Evolutionary conservation across 2,329 filamentous ascomycete species (phyloP).

Genomic region (Nectriaceae sp.): DNA sequence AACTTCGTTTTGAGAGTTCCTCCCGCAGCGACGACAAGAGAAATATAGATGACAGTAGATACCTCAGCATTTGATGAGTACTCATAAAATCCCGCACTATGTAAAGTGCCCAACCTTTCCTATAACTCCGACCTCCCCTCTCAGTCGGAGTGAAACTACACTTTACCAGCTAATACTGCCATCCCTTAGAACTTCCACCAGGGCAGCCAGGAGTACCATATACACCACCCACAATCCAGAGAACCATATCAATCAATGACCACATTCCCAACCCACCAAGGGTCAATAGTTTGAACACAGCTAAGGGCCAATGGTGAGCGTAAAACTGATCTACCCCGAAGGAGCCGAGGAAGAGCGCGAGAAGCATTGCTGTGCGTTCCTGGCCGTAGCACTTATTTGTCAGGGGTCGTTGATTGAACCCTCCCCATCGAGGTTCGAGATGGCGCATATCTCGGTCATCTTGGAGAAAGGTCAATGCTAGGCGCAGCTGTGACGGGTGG

Average conservation of each 20-base stretch:
- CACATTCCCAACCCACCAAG: slow-evolving; percentile 18
- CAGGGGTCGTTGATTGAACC: slow-evolving; percentile 14
- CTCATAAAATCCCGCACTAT: no score
- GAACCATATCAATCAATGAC: slow-evolving; percentile 18
- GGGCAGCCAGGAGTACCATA: slow-evolving; percentile 24
- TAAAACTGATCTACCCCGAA: slow-evolving; percentile 23
- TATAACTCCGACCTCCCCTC: no score
- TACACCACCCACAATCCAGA: slow-evolving; percentile 25
- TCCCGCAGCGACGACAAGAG: no score
- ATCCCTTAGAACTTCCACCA: slow-evolving; percentile 14
- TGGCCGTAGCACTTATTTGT: slow-evolving; percentile 20
- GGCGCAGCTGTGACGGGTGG: neutral
- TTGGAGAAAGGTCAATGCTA: no score
- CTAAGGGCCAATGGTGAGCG: slow-evolving; percentile 18
- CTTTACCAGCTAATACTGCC: slow-evolving; percentile 12
- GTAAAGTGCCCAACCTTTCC: no score
- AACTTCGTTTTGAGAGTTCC: no score
- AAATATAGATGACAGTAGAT: no score
- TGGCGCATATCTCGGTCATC: no score
- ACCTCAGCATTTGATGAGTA: no score
- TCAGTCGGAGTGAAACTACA: no score
- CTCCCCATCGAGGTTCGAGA: slow-evolving; percentile 14
- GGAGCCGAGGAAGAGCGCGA: slow-evolving; percentile 11
- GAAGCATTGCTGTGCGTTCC: slow-evolving; percentile 22
- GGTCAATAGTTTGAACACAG: slow-evolving; percentile 21